These are phyloP conservation scores for Taphrina pruni DNA, from an alignment of 1,139 yeast species.

Conservation along the genomic window DNA sequence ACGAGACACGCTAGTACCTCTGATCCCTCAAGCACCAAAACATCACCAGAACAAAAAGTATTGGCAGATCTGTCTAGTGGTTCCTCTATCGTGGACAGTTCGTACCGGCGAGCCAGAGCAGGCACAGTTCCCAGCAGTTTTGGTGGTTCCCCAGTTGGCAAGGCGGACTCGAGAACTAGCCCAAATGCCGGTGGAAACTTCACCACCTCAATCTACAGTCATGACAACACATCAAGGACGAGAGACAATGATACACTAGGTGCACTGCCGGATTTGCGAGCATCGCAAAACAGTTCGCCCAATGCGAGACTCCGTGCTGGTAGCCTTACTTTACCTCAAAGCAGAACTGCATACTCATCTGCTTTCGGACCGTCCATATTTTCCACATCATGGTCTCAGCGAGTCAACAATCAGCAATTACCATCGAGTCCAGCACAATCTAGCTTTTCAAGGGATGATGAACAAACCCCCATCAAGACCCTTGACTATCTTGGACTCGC, in stretches of 20 bases:
- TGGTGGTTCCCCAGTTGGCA: constrained; percentile 48
- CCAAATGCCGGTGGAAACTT: constrained; percentile 45
- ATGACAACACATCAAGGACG: constrained; percentile 38
- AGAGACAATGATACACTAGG: constrained; percentile 26
- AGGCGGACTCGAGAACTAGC: constrained; percentile 35
- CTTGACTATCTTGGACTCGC: constrained; percentile 47
- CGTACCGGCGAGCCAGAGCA: constrained; percentile 54
- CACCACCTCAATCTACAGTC: constrained; percentile 44
- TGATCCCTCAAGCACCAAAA: constrained; percentile 22
- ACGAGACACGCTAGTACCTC: constrained; percentile 15
- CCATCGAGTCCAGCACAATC: constrained; percentile 44
- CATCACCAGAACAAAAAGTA: constrained; percentile 20
- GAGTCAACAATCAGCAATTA: constrained; percentile 39
- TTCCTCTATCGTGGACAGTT: constrained; percentile 20
- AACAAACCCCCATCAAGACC: constrained; percentile 45
- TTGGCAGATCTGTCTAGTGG: constrained; percentile 32
- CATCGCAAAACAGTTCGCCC: constrained; percentile 41
- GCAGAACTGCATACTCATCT: constrained; percentile 48
- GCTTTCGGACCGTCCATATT: constrained; percentile 52
- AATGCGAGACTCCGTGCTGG: constrained; percentile 49
- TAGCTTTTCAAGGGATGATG: constrained; percentile 43
- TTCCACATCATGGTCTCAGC: constrained; percentile 47
- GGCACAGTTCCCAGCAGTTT: constrained; percentile 57
- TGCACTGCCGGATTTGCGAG: constrained; percentile 42
- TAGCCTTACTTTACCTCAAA: constrained; percentile 50